phyloP scores from a whole-genome alignment of 805 yeast species.

The Metschnikowia lachancei region DNA sequence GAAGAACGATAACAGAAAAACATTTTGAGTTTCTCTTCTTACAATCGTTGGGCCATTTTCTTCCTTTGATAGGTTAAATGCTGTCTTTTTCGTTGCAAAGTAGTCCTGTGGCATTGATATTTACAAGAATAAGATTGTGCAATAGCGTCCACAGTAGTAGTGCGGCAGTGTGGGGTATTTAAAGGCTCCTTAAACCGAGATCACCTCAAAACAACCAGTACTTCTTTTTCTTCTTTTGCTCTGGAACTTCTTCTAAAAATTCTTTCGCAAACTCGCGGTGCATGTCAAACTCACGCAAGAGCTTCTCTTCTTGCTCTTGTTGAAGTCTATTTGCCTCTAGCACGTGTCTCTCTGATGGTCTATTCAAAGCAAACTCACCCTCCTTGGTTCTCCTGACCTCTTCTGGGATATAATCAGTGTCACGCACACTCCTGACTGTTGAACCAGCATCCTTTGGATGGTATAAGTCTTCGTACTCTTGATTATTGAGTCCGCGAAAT shows the following conservation, averaged over 20 bases:
- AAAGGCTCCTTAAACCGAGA: neutral
- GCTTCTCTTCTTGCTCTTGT: slow-evolving; percentile 62
- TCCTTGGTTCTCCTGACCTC: slow-evolving; percentile 44
- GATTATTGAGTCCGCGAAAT: slow-evolving; percentile 54
- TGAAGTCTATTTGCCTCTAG: slow-evolving; percentile 69
- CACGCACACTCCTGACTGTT: slow-evolving; percentile 43
- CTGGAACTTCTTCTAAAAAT: slow-evolving; percentile 9
- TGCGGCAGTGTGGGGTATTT: too few relatives aligned
- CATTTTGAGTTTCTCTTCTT: too few relatives aligned
- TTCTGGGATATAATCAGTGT: slow-evolving; percentile 42
- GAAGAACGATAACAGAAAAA: too few relatives aligned
- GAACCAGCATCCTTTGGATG: slow-evolving; percentile 42
- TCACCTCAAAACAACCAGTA: slow-evolving; percentile 16
- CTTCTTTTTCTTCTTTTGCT: slow-evolving; percentile 15
- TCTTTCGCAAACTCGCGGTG: slow-evolving; percentile 22
- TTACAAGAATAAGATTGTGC: too few relatives aligned
- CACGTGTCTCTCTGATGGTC: slow-evolving; percentile 69
- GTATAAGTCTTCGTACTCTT: slow-evolving; percentile 62
- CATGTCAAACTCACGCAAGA: slow-evolving; percentile 35
- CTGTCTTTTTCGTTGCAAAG: too few relatives aligned
- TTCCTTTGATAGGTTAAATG: too few relatives aligned
- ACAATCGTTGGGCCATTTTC: too few relatives aligned
- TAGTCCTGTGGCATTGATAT: too few relatives aligned
- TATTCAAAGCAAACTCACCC: slow-evolving; percentile 50
- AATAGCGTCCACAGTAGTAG: too few relatives aligned